Base-by-base conservation (phyloP, 495 filamentous ascomycete genomes). In the Hapsidospora chrysogenum region DNA sequence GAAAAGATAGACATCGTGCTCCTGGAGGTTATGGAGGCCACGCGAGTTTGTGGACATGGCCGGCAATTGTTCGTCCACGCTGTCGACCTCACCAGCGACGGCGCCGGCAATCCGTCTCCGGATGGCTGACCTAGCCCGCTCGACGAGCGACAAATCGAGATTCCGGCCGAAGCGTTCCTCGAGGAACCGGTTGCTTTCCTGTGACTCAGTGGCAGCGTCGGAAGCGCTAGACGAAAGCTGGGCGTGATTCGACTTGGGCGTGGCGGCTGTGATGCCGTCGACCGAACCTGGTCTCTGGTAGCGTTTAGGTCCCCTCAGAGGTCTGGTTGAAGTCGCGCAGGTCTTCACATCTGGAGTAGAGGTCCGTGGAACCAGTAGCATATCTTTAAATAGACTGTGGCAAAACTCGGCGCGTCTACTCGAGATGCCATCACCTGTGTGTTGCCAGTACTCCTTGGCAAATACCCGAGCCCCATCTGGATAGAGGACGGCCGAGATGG, bases 141-240 rank as follows among this genome's bases (percentile, higher is more conserved):
- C 60, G 4, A 85, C 74, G 20, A 89, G 70, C 0, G 74, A 72
- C 9, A 79, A 52, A 44, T 83, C 84, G 11, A 97, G 63, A 46
- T 96, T 96, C 10, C 89, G 70, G 9, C 89, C 89, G 52, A 92
- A 96, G 13, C 89, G 72, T 58, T 97, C 89, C 53, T 97, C 89
- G 8, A 97, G 71, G 43, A 92, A 96, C 29, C 74, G 75, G 10
- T 68, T 68, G 34, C 72, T 75, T 45, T 93, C 86, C 29, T 59
- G 42, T 1, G 45, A 41, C 25, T 74, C 73, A 9, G 32, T 40
- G 3, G 29, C 43, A 11, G 25, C 29, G n/a, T 27, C 42, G 3
- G 18, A 11, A 9, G 31, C 37, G 15, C 33, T 22, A 2, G 42
- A 9, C 9, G 35, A 27, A 16, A 37, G 21, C 10, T 42, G 38